These are phyloP conservation scores for Rhynchospora breviuscula DNA, from an alignment of 176 grass and related monocot genomes.

Conservation along the genomic window DNA sequence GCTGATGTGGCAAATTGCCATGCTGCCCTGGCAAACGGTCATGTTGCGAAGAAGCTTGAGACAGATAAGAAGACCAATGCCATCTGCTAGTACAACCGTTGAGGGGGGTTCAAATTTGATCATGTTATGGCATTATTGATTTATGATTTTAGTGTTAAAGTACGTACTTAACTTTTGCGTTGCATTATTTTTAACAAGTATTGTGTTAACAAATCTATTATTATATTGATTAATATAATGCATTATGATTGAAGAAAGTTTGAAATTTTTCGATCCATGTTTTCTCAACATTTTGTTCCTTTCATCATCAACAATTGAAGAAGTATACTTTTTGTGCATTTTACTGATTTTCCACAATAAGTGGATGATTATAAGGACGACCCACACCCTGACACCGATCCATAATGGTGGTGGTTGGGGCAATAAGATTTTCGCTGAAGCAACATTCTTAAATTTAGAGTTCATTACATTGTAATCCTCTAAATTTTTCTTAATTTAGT, in stretches of 20 bases:
- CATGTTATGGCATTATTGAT: background rate
- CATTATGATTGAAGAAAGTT: background rate
- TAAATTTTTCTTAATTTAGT: no score
- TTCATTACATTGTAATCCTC: no score
- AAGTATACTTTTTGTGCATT: background rate
- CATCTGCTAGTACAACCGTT: conserved; percentile 47
- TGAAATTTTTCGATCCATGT: background rate
- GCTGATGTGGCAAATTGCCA: background rate
- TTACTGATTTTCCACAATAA: background rate
- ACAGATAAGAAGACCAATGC: conserved; percentile 60
- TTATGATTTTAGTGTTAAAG: background rate
- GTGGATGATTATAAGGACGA: no score
- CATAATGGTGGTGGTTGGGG: no score
- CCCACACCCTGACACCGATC: no score
- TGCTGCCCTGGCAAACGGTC: background rate
- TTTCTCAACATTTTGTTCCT: background rate
- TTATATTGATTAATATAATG: background rate
- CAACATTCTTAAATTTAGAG: no score
- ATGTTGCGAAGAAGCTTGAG: conserved; percentile 54
- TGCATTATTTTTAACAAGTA: background rate
- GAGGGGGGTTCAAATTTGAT: background rate
- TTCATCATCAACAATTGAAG: background rate
- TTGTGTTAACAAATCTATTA: background rate
- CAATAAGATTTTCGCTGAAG: no score
- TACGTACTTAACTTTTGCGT: background rate